phyloP scores from a whole-genome alignment of 257 asterid genomes.

The Solanum commersonii region DNA sequence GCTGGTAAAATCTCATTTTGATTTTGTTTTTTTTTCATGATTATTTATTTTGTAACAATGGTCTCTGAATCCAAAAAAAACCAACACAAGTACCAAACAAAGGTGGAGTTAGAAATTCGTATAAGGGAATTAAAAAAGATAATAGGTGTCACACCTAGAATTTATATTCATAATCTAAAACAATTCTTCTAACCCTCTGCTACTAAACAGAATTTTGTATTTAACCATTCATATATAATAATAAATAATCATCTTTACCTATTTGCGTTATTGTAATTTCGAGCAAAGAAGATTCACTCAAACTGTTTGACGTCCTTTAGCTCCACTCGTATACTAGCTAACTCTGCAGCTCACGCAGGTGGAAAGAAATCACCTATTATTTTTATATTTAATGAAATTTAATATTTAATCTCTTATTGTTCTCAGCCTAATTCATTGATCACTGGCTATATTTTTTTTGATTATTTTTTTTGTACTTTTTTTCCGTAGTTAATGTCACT shows the following conservation, averaged over 20 bases:
- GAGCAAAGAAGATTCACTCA: background rate
- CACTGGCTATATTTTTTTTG: background rate
- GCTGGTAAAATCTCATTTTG: background rate
- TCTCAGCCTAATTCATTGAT: background rate
- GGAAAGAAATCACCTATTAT: background rate
- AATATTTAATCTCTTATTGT: background rate
- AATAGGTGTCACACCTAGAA: background rate
- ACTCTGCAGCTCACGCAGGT: background rate
- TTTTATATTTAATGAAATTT: background rate
- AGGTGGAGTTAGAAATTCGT: background rate
- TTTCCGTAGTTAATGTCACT: background rate
- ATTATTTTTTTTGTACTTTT: background rate
- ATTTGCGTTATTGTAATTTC: background rate
- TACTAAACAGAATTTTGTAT: background rate
- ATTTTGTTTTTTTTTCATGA: background rate
- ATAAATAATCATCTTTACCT: background rate
- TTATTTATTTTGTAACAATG: background rate
- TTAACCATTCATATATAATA: background rate
- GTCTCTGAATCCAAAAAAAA: background rate
- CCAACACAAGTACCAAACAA: background rate
- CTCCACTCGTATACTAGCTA: background rate
- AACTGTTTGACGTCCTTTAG: background rate
- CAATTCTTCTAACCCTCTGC: background rate
- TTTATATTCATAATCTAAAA: background rate
- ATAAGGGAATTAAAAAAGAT: background rate